Conservation (phyloP, 2,329 filamentous ascomycete species). For the Chaetomium strumarium region DNA sequence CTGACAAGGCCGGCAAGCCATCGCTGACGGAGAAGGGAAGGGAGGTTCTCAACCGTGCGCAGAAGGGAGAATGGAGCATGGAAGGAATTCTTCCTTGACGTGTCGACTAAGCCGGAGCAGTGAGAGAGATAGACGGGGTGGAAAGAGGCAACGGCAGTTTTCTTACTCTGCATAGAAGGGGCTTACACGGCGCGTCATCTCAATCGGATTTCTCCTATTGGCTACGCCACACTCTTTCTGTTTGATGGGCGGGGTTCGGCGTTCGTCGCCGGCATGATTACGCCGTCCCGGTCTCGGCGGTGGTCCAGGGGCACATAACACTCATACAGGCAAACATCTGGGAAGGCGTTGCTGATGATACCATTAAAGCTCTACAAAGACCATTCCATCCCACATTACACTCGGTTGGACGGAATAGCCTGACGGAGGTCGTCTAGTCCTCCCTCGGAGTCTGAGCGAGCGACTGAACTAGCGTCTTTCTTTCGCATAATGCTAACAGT, state of each 20-base stretch:
- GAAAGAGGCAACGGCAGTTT: no score
- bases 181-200: constrained; percentile 1
- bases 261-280: not conserved
- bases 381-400: no score
- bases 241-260: not conserved
- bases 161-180: not conserved
- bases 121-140: not conserved
- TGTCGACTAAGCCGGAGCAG: no score
- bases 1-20: constrained; percentile 25
- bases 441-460: no score
- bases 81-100: constrained; percentile 22
- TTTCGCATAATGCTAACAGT: no score
- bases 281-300: not conserved
- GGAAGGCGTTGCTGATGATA: no score
- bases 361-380: no score
- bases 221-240: not conserved
- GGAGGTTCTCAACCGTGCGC: constrained; percentile 23
- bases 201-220: not conserved
- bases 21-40: constrained; percentile 25
- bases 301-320: not conserved
- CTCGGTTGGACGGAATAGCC: no score
- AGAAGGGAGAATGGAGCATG: constrained; percentile 26
- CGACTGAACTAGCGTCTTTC: no score
- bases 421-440: no score
- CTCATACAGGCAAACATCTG: not conserved